Evolutionary conservation across 2,329 filamentous ascomycete genomes (phyloP).

Genomic region (Lasiodiplodia theobromae): DNA sequence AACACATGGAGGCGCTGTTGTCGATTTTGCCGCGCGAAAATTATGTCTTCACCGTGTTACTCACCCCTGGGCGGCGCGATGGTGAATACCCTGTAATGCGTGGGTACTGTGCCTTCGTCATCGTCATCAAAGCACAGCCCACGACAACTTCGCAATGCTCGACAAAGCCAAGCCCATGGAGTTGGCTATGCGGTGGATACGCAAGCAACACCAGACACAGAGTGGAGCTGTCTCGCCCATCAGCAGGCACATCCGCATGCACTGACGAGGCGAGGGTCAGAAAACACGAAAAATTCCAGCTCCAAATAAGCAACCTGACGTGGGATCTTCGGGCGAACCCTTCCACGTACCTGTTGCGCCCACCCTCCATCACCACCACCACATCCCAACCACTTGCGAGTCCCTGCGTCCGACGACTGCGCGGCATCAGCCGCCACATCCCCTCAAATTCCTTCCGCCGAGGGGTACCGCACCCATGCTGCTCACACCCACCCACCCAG

Average conservation of each 20-base stretch:
- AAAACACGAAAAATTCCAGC: not conserved
- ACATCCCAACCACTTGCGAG: not conserved
- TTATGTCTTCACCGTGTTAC: not conserved
- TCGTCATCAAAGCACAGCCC: slow-evolving; percentile 22
- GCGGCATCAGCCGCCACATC: slow-evolving; percentile 18
- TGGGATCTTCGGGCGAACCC: not conserved
- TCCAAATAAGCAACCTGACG: not conserved
- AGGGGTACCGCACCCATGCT: slow-evolving; percentile 3
- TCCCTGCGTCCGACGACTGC: slow-evolving; percentile 15
- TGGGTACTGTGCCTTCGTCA: slow-evolving; percentile 7
- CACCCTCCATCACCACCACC: not conserved
- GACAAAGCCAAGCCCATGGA: not conserved
- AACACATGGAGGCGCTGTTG: slow-evolving; percentile 9
- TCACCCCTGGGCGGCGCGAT: not conserved
- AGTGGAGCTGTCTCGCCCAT: not conserved
- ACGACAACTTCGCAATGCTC: not conserved
- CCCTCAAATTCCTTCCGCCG: not conserved
- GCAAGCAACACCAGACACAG: not conserved
- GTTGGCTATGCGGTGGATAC: not conserved
- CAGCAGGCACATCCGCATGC: not conserved
- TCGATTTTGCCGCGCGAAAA: slow-evolving; percentile 1
- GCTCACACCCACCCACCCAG: slow-evolving; percentile 1
- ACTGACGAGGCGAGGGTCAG: not conserved
- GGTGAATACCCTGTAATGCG: not conserved
- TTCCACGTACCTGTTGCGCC: slow-evolving; percentile 8